Evolutionary conservation across 129 eudicot genomes (phyloP), one percentile per base, ranked within the genome.

Genomic region (Smallanthus sonchifolius): DNA sequence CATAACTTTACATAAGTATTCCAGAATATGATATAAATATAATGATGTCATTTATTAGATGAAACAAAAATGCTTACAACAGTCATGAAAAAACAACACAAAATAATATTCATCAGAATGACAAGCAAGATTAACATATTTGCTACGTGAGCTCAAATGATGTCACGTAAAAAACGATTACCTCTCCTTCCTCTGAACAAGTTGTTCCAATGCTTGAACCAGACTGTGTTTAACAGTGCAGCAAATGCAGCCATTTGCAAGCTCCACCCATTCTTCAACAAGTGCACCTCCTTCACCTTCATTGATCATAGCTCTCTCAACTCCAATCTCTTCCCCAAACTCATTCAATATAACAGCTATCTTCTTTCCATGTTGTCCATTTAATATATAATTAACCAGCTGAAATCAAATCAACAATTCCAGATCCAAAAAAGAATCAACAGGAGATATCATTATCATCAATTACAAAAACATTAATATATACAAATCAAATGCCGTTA

Each of bases 251-350:
- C 98, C 98, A 86, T 93, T 93, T 39, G 96, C 95, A 45, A 93
- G 91, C 87, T 93, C 98, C 68, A 93, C 98, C 98, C 98, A 93
- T 63, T 93, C 98, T 77, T 93, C 96, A 43, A 93, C 98, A 38
- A 93, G 85, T 5, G 90, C 96, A 14, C 98, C 92, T 34, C 82
- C 96, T 63, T 93, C 96, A 10, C 98, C 98, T 79, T 90, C 95
- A 76, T 93, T 90, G 70, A 93, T 93, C 98, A 93, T 93, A 0
- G 98, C 98, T 73, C 98, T 86, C 78, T 93, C 98, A 55, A 93
- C 98, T 32, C 98, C 98, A 72, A 93, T 86, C 83, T 93, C 98
- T 45, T 93, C 96, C 72, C 98, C 98, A 73, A 93, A 93, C 81
- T 93, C 98, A 55, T 93, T 93, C 87, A 93, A 77, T 79, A 93